phyloP scores from a whole-genome alignment of 2,329 filamentous ascomycete species.

The Penicillium janthinellum region DNA sequence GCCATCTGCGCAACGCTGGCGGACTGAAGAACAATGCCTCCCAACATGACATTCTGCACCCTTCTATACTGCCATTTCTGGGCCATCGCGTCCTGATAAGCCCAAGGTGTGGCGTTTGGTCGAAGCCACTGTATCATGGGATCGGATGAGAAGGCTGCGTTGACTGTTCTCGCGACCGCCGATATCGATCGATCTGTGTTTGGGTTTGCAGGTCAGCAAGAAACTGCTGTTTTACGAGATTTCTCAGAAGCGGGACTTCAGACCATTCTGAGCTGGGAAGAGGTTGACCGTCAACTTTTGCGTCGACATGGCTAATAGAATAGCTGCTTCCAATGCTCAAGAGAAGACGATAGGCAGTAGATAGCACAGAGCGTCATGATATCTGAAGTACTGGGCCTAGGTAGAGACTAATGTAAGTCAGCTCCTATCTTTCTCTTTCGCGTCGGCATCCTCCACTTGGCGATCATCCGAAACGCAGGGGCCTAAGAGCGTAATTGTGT shows the following conservation, averaged over 20 bases:
- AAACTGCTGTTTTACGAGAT: not conserved
- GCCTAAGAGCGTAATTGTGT: not conserved
- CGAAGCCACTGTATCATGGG: slow-evolving; percentile 31
- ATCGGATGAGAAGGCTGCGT: slow-evolving; percentile 28
- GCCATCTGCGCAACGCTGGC: slow-evolving; percentile 11
- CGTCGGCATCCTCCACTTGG: not conserved
- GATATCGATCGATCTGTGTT: slow-evolving; percentile 18
- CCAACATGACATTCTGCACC: slow-evolving; percentile 23
- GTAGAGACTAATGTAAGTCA: not conserved
- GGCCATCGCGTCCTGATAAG: not conserved
- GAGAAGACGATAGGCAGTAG: not conserved
- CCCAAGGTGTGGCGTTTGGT: slow-evolving; percentile 22
- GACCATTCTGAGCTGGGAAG: slow-evolving; percentile 3
- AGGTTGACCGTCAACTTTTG: not conserved
- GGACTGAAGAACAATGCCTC: slow-evolving; percentile 25
- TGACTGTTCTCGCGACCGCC: slow-evolving; percentile 24
- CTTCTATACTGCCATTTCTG: slow-evolving; percentile 30
- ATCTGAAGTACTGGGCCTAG: not conserved
- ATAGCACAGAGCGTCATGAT: not conserved
- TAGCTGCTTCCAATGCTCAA: not conserved
- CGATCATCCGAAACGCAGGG: not conserved
- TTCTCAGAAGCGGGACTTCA: not conserved
- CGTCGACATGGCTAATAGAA: slow-evolving; percentile 1
- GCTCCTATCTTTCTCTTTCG: not conserved
- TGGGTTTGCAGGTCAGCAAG: not conserved